These are phyloP conservation scores for Beverwykella pulmonaria DNA, from an alignment of 495 filamentous ascomycete species.

Conservation along the genomic window DNA sequence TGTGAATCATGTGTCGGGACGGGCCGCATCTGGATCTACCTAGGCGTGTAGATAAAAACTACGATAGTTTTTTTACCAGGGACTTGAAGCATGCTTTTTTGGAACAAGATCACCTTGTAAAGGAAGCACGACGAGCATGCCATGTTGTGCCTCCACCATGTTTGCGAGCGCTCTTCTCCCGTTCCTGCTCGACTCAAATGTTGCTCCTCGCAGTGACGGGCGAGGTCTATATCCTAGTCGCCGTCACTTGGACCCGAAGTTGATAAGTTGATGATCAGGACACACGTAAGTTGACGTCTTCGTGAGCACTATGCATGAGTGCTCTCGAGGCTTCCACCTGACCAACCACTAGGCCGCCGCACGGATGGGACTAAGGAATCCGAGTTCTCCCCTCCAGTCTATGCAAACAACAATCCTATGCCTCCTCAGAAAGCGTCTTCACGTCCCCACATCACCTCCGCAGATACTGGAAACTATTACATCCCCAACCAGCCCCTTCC, in stretches of 20 bases:
- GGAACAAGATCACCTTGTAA: background rate
- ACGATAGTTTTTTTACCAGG: no score
- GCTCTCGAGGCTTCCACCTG: background rate
- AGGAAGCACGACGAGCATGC: conserved; percentile 5
- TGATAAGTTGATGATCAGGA: conserved; percentile 34
- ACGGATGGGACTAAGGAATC: conserved; percentile 33
- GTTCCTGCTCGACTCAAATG: background rate
- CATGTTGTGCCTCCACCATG: background rate
- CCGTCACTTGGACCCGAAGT: no score
- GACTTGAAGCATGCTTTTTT: no score
- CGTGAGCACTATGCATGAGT: background rate
- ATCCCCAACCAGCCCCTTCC: conserved; percentile 14
- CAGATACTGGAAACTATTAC: conserved; percentile 3
- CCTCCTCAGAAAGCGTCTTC: background rate
- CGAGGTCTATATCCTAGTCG: conserved; percentile 28
- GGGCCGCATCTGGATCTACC: no score
- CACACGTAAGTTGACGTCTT: conserved; percentile 1
- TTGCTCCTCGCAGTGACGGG: no score
- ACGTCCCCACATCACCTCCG: background rate
- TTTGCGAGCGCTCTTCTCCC: background rate
- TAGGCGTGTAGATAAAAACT: no score
- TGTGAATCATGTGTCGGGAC: no score
- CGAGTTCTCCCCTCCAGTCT: conserved; percentile 16
- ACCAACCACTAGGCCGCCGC: conserved; percentile 11
- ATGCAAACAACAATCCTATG: conserved; percentile 4